phyloP scores from a whole-genome alignment of 352 stramenopile species.

The Phytophthora vignae region DNA sequence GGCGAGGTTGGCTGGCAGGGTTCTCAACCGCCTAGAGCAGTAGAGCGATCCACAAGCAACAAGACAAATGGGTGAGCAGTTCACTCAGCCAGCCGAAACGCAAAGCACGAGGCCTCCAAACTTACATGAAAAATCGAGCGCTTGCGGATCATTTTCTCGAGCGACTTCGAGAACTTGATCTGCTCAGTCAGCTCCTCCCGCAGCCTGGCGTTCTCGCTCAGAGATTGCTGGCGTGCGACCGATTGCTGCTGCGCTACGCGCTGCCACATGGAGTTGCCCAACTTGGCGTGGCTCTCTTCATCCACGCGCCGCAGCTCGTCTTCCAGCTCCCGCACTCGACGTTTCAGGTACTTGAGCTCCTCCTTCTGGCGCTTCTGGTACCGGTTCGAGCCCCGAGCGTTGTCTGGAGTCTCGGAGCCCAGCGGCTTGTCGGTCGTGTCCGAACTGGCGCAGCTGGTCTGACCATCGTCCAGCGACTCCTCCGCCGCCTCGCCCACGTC shows the following conservation, averaged over 20 bases:
- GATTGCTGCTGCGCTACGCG: slow-evolving; percentile 50
- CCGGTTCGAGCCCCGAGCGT: slow-evolving; percentile 13
- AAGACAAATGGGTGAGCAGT: not conserved
- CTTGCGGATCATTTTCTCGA: slow-evolving; percentile 48
- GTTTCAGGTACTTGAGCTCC: slow-evolving; percentile 49
- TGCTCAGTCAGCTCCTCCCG: slow-evolving; percentile 38
- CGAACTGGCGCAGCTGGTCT: slow-evolving; percentile 11
- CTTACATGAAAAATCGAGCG: slow-evolving; percentile 37
- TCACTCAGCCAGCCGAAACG: not conserved
- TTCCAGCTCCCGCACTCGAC: slow-evolving; percentile 46
- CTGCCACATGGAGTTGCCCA: slow-evolving; percentile 42
- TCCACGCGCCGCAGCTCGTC: slow-evolving; percentile 31
- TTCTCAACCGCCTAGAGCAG: slow-evolving; percentile 31
- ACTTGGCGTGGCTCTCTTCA: slow-evolving; percentile 27
- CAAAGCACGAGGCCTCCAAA: not conserved
- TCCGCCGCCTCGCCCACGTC: not conserved
- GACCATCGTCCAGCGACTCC: slow-evolving; percentile 13
- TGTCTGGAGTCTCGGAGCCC: not conserved
- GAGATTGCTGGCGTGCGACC: slow-evolving; percentile 39
- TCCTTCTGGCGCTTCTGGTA: slow-evolving; percentile 50
- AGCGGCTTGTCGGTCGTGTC: not conserved
- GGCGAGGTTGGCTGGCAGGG: slow-evolving; percentile 6
- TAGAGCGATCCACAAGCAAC: slow-evolving; percentile 34
- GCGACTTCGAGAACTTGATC: slow-evolving; percentile 45
- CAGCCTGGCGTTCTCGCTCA: slow-evolving; percentile 51